Percentiles rank a stretch among this genome's conserved stretches.
Conservation (phyloP, 2,329 filamentous ascomycete genomes). For the Daldinia sp. region DNA sequence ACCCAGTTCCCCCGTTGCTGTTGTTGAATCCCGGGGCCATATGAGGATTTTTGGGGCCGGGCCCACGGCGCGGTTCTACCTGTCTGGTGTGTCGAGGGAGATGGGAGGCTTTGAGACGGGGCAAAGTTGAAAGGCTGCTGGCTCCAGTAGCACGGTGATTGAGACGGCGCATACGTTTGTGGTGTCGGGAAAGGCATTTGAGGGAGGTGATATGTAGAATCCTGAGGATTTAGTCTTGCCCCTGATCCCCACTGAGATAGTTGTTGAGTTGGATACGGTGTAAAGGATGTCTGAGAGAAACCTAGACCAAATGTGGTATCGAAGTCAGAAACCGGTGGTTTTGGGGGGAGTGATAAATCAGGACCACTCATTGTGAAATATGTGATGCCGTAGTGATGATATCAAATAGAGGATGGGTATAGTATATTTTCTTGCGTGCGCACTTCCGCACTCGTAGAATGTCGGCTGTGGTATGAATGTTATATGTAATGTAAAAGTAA, state of each 20-base stretch:
- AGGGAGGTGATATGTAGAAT: not conserved
- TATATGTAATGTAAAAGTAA: not conserved
- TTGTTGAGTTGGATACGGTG: too few relatives aligned
- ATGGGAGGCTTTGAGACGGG: not conserved
- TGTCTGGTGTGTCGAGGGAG: not conserved
- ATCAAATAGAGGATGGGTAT: not conserved
- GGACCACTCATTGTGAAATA: not conserved
- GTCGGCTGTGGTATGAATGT: not conserved
- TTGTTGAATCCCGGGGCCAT: not conserved
- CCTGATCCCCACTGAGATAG: not conserved
- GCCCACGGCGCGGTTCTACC: not conserved
- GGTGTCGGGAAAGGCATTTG: not conserved
- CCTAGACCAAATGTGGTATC: not conserved
- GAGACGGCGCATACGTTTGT: not conserved
- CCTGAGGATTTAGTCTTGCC: not conserved
- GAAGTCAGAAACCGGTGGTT: not conserved
- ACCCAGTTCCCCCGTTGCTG: not conserved
- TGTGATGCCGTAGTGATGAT: not conserved
- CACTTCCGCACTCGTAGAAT: not conserved
- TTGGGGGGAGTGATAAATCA: not conserved
- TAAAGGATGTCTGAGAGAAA: not conserved
- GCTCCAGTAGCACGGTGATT: not conserved
- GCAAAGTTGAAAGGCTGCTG: not conserved
- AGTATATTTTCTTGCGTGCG: not conserved
- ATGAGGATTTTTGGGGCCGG: not conserved